Percentiles rank a stretch among this genome's conserved stretches.
phyloP scores from a whole-genome alignment of 1,284 basidiomycete species.

The Microbotryum violaceum region DNA sequence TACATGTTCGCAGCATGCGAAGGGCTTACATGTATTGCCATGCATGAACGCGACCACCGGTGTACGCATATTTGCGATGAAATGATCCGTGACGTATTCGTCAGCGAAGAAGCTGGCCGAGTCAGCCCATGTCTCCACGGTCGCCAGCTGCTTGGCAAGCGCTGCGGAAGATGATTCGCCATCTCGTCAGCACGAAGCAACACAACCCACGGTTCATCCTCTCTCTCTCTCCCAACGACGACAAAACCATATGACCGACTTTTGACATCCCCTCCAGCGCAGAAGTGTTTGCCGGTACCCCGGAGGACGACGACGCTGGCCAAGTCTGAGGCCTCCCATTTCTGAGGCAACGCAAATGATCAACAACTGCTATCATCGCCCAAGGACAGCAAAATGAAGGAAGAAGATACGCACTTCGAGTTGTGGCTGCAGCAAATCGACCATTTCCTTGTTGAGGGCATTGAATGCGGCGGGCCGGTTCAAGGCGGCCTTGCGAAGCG shows the following conservation, averaged over 20 bases:
- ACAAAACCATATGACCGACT: conserved; percentile 46
- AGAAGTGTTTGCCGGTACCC: conserved; percentile 74
- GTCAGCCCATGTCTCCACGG: conserved; percentile 41
- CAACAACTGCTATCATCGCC: background rate
- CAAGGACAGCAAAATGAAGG: background rate
- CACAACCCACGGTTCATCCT: no score
- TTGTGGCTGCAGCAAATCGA: conserved; percentile 60
- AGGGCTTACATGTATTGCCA: conserved; percentile 72
- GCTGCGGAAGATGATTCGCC: conserved; percentile 10
- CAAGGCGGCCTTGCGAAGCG: conserved; percentile 61
- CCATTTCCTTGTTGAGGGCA: conserved; percentile 76
- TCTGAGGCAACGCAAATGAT: conserved; percentile 45
- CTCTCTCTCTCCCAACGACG: background rate
- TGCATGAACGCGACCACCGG: conserved; percentile 87
- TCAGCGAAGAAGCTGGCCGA: conserved; percentile 81
- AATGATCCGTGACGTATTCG: conserved; percentile 79
- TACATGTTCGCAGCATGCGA: background rate
- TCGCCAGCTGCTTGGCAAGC: conserved; percentile 32
- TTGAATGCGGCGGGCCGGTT: conserved; percentile 82
- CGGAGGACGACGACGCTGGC: conserved; percentile 69
- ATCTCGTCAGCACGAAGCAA: background rate
- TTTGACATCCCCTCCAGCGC: conserved; percentile 89
- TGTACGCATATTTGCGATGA: conserved; percentile 68
- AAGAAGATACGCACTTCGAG: conserved; percentile 54
- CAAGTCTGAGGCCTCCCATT: conserved; percentile 68